Evolutionary conservation across 2,329 filamentous ascomycete genomes (phyloP).

Genomic region (Aspergillus puulaauensis): DNA sequence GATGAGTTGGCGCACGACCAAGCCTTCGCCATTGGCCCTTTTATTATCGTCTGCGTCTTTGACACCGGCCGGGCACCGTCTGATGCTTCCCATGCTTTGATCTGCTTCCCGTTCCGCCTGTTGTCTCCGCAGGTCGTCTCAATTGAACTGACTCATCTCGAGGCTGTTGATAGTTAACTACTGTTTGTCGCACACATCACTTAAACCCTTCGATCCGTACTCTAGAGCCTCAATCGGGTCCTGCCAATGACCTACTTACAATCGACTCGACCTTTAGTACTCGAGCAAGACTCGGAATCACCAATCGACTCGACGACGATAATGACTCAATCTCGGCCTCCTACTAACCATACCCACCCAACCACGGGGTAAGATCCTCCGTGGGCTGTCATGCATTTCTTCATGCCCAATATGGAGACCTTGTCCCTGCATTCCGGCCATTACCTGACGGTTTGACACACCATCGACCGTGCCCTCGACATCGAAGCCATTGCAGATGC

Average conservation of each 20-base stretch:
- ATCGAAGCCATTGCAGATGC: background rate
- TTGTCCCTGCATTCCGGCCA: background rate
- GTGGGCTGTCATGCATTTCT: slow-evolving; percentile 2
- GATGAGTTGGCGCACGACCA: slow-evolving; percentile 6
- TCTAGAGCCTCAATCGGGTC: background rate
- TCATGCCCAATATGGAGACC: slow-evolving; percentile 15
- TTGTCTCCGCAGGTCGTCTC: background rate
- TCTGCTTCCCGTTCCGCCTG: background rate
- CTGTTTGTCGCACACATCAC: background rate
- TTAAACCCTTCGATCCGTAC: background rate
- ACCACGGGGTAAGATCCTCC: slow-evolving; percentile 4
- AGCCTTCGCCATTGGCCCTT: slow-evolving; percentile 8
- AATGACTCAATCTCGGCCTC: slow-evolving; percentile 7
- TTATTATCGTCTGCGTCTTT: slow-evolving; percentile 9
- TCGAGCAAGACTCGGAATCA: background rate
- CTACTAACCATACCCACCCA: background rate
- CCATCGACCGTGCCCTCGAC: background rate
- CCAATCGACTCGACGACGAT: background rate
- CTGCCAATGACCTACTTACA: background rate
- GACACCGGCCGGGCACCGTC: slow-evolving; percentile 5
- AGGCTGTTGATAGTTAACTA: background rate
- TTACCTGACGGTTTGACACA: background rate
- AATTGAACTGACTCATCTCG: background rate
- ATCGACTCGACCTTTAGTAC: background rate
- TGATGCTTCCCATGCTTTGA: background rate